Conservation (phyloP, 2,329 filamentous ascomycete genomes). For the Stylonectria norvegica region DNA sequence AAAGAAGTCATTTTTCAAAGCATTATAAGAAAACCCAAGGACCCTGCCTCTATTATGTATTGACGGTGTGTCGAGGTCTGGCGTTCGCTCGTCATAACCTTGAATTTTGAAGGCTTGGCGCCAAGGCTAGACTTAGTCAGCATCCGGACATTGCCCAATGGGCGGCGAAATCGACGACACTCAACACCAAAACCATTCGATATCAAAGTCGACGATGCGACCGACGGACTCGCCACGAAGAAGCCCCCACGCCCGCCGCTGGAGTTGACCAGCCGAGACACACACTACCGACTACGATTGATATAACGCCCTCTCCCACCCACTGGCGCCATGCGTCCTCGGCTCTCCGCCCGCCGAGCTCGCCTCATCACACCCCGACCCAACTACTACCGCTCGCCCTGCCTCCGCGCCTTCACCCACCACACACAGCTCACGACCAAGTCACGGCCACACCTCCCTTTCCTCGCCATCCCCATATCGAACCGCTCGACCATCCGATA, state of each 20-base stretch:
- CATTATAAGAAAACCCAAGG: conserved; percentile 11
- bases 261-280: too few relatives aligned
- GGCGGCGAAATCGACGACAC: conserved; percentile 1
- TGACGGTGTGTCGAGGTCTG: too few relatives aligned
- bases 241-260: neutral
- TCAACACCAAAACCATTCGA: conserved; percentile 6
- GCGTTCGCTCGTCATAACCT: too few relatives aligned
- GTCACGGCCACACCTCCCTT: conserved; percentile 41
- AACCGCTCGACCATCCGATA: conserved; percentile 62
- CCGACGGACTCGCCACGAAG: conserved; percentile 4
- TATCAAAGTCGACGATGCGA: conserved; percentile 4
- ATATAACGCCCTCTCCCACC: conserved; percentile 3
- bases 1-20: conserved; percentile 40
- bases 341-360: conserved; percentile 33
- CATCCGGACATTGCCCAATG: conserved; percentile 10
- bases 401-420: conserved; percentile 26
- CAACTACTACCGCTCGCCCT: conserved; percentile 15
- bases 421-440: conserved; percentile 29
- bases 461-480: conserved; percentile 45
- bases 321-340: conserved; percentile 36
- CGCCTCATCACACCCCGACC: conserved; percentile 15
- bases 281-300: neutral
- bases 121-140: conserved; percentile 19
- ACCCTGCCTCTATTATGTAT: too few relatives aligned
- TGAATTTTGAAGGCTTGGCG: conserved; percentile 11